Percentiles rank a stretch among this genome's conserved stretches.
Evolutionary conservation across 2,329 filamentous ascomycete species (phyloP).

Genomic region (Amesomyces nigricolor): DNA sequence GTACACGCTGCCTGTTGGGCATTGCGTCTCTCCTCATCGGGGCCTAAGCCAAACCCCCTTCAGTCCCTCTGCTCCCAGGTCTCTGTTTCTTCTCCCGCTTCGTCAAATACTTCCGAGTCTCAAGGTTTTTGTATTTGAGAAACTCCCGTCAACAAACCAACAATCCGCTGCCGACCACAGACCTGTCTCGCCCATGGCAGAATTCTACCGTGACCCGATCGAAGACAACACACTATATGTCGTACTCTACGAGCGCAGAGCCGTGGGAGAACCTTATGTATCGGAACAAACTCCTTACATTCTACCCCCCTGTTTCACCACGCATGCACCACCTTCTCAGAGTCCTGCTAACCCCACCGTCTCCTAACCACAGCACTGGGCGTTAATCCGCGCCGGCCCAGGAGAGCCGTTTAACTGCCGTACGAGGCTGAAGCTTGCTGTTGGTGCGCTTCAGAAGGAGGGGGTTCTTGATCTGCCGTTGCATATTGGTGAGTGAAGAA

Average conservation of each 20-base stretch:
- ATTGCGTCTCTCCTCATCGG: too few species aligned
- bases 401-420: conserved; percentile 1
- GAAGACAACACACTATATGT: conserved; percentile 1
- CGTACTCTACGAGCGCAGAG: not conserved
- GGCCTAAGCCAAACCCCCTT: too few species aligned
- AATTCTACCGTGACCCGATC: conserved; percentile 3
- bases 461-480: not conserved
- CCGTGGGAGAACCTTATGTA: not conserved
- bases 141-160: too few species aligned
- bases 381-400: not conserved
- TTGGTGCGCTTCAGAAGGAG: not conserved
- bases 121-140: too few species aligned
- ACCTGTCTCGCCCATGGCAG: too few species aligned
- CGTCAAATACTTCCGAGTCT: too few species aligned
- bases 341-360: not conserved
- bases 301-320: not conserved
- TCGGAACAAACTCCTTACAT: too few species aligned
- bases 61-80: too few species aligned
- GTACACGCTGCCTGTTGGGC: too few species aligned
- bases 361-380: not conserved
- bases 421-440: conserved; percentile 1
- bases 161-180: too few species aligned
- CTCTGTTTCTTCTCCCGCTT: too few species aligned
- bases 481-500: not conserved
- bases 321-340: too few species aligned